Percentiles rank a stretch among this genome's conserved stretches.
Conservation (phyloP, 2,329 filamentous ascomycete species). For the Triangularia setosa region DNA sequence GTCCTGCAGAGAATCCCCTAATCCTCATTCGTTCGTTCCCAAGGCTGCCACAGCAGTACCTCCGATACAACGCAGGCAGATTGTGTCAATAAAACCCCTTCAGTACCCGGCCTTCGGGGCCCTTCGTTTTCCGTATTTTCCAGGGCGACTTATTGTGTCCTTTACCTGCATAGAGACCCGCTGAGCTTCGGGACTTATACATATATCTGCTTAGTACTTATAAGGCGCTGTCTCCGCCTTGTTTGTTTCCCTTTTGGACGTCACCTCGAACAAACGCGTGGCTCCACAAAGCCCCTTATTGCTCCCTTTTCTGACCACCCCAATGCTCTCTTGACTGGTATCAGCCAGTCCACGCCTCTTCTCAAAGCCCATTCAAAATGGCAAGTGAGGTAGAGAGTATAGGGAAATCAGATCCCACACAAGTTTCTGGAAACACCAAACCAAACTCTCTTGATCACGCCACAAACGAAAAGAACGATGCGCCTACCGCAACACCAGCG, state of each 20-base stretch:
- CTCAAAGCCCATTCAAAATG: not conserved
- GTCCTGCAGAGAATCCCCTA: not conserved
- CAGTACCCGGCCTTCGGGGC: not conserved
- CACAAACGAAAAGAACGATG: conserved; percentile 1
- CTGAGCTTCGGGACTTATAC: too few species aligned
- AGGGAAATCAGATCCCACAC: not conserved
- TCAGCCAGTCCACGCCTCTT: not conserved
- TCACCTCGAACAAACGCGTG: not conserved
- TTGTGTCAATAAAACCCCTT: not conserved
- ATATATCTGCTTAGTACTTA: not conserved
- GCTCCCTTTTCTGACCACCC: not conserved
- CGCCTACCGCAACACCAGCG: not conserved
- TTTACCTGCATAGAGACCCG: not conserved
- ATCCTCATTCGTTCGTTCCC: not conserved
- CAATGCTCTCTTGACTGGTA: not conserved
- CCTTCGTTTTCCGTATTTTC: not conserved
- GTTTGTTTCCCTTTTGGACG: not conserved
- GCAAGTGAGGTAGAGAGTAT: not conserved
- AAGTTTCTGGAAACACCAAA: conserved; percentile 5
- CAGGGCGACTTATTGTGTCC: not conserved
- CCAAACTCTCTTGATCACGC: not conserved
- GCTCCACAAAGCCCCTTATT: not conserved
- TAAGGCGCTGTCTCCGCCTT: not conserved
- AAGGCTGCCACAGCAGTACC: not conserved
- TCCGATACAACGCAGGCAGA: not conserved